Conservation (phyloP, 208 protist species). For the Trypanosoma theileri region DNA sequence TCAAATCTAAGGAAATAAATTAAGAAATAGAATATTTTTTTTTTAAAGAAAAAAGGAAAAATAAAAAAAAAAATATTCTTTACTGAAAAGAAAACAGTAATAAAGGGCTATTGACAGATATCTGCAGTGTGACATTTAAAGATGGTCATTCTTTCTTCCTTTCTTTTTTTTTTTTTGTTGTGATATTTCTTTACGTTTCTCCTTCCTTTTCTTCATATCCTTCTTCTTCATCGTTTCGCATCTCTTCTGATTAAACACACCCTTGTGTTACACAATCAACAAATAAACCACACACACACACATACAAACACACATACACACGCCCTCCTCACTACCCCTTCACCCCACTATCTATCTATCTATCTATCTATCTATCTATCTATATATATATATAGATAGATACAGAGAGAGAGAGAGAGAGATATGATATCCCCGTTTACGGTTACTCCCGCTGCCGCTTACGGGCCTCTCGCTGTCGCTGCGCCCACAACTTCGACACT, state of each 20-base stretch:
- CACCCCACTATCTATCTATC: no score
- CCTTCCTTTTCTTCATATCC: conserved; percentile 15
- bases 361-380: no score
- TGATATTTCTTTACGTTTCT: no score
- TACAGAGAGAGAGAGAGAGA: no score
- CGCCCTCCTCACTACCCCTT: no score
- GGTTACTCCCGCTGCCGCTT: conserved; percentile 30
- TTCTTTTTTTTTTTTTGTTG: neutral
- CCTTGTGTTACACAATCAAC: no score
- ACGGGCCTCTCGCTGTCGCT: conserved; percentile 56
- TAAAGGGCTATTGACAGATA: neutral
- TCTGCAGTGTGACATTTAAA: neutral
- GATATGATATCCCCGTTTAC: no score
- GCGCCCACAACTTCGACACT: conserved; percentile 88
- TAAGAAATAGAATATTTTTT: no score
- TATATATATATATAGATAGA: no score
- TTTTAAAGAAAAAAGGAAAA: conserved; percentile 11
- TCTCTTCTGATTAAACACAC: no score
- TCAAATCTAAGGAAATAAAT: neutral
- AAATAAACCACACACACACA: no score
- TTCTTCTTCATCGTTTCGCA: neutral
- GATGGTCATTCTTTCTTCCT: neutral
- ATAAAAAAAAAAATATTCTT: conserved; percentile 9
- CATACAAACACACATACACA: no score
- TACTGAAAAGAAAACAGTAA: neutral